Conservation (phyloP, 306 rosid species). For the Cicer judaicum region DNA sequence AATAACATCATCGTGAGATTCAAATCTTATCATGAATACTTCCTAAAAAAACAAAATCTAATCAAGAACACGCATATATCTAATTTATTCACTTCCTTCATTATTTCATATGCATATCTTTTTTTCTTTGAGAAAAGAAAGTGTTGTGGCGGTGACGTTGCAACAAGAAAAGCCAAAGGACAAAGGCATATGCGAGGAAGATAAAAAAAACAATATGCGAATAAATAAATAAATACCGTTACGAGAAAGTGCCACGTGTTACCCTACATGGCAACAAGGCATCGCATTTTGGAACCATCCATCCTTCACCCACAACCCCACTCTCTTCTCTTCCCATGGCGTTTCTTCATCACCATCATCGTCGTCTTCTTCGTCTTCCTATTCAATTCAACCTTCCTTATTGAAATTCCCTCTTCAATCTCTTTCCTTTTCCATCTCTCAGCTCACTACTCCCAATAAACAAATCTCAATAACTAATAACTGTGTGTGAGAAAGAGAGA, state of each 20-base stretch:
- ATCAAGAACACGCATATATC: no score
- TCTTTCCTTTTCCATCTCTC: slow-evolving; percentile 25
- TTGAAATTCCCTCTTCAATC: not conserved
- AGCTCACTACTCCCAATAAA: not conserved
- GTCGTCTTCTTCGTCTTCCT: slow-evolving; percentile 39
- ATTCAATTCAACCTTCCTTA: slow-evolving; percentile 34
- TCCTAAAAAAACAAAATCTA: no score
- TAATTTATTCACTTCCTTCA: no score
- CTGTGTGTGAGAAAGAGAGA: not conserved
- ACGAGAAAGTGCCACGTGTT: slow-evolving; percentile 78
- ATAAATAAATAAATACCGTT: slow-evolving; percentile 41
- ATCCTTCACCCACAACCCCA: slow-evolving; percentile 34
- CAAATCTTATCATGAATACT: no score
- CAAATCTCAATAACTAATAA: slow-evolving; percentile 7
- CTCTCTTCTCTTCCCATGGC: slow-evolving; percentile 45
- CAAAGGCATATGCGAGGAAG: slow-evolving; percentile 65
- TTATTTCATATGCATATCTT: not conserved
- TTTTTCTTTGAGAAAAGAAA: not conserved
- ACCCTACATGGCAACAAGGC: slow-evolving; percentile 76
- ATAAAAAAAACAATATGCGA: slow-evolving; percentile 70
- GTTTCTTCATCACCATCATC: slow-evolving; percentile 50
- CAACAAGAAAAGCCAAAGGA: slow-evolving; percentile 38
- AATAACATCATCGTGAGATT: no score
- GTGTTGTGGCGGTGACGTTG: slow-evolving; percentile 16
- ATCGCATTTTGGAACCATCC: slow-evolving; percentile 64